phyloP scores from a whole-genome alignment of 1,139 yeast genomes.

The Hyphopichia wangnamkhiaoensis region DNA sequence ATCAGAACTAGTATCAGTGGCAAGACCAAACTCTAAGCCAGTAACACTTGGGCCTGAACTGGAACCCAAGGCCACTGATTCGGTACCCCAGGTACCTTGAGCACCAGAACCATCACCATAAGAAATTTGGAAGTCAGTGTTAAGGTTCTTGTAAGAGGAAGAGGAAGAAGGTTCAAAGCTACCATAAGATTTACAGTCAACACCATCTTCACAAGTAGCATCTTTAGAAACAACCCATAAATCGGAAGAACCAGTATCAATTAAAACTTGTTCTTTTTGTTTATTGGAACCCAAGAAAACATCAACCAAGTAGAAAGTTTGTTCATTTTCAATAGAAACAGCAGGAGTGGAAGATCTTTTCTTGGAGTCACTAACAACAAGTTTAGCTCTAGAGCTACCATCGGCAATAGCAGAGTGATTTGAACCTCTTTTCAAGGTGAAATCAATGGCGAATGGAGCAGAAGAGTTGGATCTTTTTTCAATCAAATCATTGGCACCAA shows the following conservation, averaged over 20 bases:
- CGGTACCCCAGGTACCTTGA: slow-evolving; percentile 63
- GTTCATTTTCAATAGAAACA: slow-evolving; percentile 2
- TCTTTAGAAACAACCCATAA: slow-evolving; percentile 30
- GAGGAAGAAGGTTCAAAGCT: slow-evolving; percentile 12
- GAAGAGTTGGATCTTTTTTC: too few species aligned
- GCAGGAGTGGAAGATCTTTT: too few species aligned
- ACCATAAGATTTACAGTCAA: slow-evolving; percentile 6
- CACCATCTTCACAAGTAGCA: slow-evolving; percentile 15
- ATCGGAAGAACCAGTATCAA: slow-evolving; percentile 30
- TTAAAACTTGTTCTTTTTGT: slow-evolving; percentile 5
- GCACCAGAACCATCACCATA: slow-evolving; percentile 25
- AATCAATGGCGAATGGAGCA: too few species aligned
- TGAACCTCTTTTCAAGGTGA: slow-evolving; percentile 1
- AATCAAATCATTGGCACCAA: too few species aligned
- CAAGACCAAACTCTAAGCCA: slow-evolving; percentile 51
- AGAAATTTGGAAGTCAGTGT: slow-evolving; percentile 6
- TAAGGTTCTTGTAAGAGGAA: slow-evolving; percentile 9
- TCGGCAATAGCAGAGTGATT: neutral
- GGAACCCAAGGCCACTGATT: slow-evolving; percentile 43
- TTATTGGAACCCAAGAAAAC: slow-evolving; percentile 8
- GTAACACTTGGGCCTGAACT: slow-evolving; percentile 20
- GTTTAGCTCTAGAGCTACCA: neutral
- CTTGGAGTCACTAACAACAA: neutral
- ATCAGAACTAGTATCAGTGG: slow-evolving; percentile 38
- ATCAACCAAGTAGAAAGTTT: slow-evolving; percentile 1